These are phyloP conservation scores for Kingdonia uniflora DNA, from an alignment of 164 flowering plant species.

Conservation along the genomic window DNA sequence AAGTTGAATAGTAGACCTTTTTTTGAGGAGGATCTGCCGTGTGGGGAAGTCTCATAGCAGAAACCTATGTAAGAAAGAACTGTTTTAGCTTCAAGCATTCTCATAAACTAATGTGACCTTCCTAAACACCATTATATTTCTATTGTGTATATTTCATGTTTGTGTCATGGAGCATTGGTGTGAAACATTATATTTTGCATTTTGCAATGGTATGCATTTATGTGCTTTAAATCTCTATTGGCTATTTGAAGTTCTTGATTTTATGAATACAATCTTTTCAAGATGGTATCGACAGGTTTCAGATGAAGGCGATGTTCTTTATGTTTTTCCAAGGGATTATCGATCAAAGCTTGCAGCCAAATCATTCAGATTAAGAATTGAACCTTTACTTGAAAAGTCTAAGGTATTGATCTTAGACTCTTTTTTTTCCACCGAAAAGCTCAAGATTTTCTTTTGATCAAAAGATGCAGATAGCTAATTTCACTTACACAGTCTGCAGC, in stretches of 20 bases:
- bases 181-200: too few species aligned
- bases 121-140: too few species aligned
- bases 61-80: too few species aligned
- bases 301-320: conserved; percentile 94
- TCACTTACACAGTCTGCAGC: conserved; percentile 48
- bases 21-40: too few species aligned
- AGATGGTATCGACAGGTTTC: conserved; percentile 74
- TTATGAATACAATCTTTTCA: conserved; percentile 31
- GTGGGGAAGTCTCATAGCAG: too few species aligned
- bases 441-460: neutral
- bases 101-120: too few species aligned
- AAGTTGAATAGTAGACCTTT: too few species aligned
- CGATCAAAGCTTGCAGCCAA: conserved; percentile 79
- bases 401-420: conserved; percentile 46
- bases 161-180: too few species aligned
- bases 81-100: too few species aligned
- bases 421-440: neutral
- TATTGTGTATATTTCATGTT: too few species aligned
- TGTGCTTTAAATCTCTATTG: conserved; percentile 1
- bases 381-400: conserved; percentile 73
- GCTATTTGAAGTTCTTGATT: conserved; percentile 35
- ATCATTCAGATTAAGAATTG: conserved; percentile 70
- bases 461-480: conserved; percentile 6
- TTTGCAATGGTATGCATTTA: neutral
- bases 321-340: conserved; percentile 89